Percentiles rank a stretch among this genome's conserved stretches.
These are phyloP conservation scores for Populus pruinosa DNA, from an alignment of 345 rosid species.

Conservation along the genomic window DNA sequence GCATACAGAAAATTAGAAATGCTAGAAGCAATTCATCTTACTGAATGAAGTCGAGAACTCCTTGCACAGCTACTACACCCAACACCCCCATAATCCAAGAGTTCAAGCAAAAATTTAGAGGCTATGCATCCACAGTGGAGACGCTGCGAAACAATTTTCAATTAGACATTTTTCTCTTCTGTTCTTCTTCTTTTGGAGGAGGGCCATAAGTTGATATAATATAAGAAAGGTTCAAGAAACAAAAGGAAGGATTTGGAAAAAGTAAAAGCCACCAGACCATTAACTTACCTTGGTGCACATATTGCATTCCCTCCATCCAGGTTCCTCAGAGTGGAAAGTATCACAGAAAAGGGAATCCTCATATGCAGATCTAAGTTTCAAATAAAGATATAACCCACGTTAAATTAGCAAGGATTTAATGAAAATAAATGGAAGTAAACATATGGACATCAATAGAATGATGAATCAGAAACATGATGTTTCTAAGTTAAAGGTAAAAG, in stretches of 20 bases:
- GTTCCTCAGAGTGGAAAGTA: conserved; percentile 64
- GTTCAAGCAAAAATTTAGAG: conserved; percentile 46
- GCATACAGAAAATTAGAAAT: neutral
- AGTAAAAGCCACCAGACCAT: neutral
- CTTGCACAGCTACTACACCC: conserved; percentile 58
- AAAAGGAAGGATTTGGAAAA: neutral
- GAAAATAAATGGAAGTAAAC: neutral
- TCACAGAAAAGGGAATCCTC: conserved; percentile 63
- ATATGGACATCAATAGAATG: neutral
- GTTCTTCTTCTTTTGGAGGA: neutral
- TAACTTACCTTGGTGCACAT: conserved; percentile 56
- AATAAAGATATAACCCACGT: neutral
- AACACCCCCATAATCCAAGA: conserved; percentile 81
- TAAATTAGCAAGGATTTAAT: neutral
- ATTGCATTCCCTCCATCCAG: conserved; percentile 90
- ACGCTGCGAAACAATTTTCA: conserved; percentile 42
- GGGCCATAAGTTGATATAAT: neutral
- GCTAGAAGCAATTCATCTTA: conserved; percentile 33
- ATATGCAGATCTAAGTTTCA: conserved; percentile 57
- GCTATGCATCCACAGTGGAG: conserved; percentile 95
- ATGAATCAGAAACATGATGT: neutral
- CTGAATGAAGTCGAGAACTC: conserved; percentile 37
- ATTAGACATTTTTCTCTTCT: conserved; percentile 3
- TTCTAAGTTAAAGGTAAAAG: neutral
- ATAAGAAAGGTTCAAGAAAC: neutral